These are phyloP conservation scores for Aspergillus terreus DNA, from an alignment of 2,329 filamentous ascomycete species.

Conservation along the genomic window DNA sequence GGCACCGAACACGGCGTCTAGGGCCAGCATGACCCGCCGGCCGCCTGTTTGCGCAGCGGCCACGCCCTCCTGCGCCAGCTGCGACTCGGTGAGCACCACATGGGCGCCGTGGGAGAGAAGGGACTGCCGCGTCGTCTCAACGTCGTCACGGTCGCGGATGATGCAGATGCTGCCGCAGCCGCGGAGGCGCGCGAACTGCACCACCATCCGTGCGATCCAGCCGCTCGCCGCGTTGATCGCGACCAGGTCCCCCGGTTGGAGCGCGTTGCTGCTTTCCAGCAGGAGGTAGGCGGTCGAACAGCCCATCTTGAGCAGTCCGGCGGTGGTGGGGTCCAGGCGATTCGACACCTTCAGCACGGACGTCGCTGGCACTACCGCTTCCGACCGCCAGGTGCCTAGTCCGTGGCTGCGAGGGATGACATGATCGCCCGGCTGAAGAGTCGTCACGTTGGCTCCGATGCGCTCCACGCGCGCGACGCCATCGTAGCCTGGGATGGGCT, in stretches of 20 bases:
- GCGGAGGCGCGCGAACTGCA: not conserved
- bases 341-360: conserved; percentile 1
- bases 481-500: conserved; percentile 1
- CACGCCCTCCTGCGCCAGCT: not conserved
- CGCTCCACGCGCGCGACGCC: not conserved
- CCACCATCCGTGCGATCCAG: conserved; percentile 2
- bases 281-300: conserved; percentile 1
- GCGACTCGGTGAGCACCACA: not conserved
- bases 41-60: not conserved
- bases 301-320: conserved; percentile 1
- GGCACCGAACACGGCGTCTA: conserved; percentile 1
- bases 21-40: not conserved
- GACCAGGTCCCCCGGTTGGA: not conserved
- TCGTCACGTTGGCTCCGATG: not conserved
- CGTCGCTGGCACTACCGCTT: conserved; percentile 1
- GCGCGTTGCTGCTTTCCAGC: not conserved
- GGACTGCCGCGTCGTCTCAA: not conserved
- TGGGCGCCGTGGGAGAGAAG: not conserved
- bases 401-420: conserved; percentile 1
- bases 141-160: conserved; percentile 1
- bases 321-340: not conserved
- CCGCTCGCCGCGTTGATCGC: conserved; percentile 1
- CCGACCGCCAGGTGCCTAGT: not conserved
- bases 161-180: conserved; percentile 1
- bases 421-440: not conserved